These are phyloP conservation scores for Thelephora aurantiotincta DNA, from an alignment of 768 basidiomycete genomes.

Conservation along the genomic window DNA sequence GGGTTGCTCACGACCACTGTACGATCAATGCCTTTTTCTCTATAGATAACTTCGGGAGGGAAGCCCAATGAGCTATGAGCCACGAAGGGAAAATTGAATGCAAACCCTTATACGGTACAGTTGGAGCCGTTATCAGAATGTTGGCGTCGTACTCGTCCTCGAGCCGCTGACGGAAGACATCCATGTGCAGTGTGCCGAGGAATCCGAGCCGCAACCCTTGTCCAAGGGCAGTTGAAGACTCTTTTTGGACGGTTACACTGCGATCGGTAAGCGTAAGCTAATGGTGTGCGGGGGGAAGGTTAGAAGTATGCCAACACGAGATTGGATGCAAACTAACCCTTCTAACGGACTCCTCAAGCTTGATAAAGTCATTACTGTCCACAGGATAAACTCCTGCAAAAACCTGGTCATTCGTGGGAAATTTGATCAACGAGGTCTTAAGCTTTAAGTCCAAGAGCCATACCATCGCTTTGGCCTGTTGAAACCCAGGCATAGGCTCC, in stretches of 20 bases:
- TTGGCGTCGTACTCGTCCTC: slow-evolving; percentile 96
- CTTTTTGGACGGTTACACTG: slow-evolving; percentile 80
- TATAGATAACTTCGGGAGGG: slow-evolving; percentile 49
- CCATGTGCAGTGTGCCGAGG: slow-evolving; percentile 92
- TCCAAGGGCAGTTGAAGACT: slow-evolving; percentile 87
- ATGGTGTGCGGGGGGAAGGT: slow-evolving; percentile 3
- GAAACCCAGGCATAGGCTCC: slow-evolving; percentile 81
- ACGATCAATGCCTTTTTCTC: slow-evolving; percentile 33
- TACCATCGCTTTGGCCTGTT: slow-evolving; percentile 91
- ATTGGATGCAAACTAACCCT: slow-evolving; percentile 33
- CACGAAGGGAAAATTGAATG: slow-evolving; percentile 4
- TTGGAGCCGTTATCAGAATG: slow-evolving; percentile 90
- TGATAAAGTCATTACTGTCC: slow-evolving; percentile 80
- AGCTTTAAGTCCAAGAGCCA: slow-evolving; percentile 1
- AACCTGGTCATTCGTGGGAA: slow-evolving; percentile 34
- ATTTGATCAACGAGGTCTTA: background rate
- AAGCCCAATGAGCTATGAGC: background rate
- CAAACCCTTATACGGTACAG: slow-evolving; percentile 83
- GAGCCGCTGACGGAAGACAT: slow-evolving; percentile 86
- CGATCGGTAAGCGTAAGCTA: slow-evolving; percentile 79
- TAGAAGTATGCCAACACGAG: slow-evolving; percentile 5
- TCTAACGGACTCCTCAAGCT: slow-evolving; percentile 92
- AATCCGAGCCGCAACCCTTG: slow-evolving; percentile 94
- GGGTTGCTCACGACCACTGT: slow-evolving; percentile 71
- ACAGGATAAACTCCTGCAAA: slow-evolving; percentile 92